Evolutionary conservation across 805 yeast genomes (phyloP), one percentile per base, ranked within the genome.

Genomic region (Candida coquimbonensis): DNA sequence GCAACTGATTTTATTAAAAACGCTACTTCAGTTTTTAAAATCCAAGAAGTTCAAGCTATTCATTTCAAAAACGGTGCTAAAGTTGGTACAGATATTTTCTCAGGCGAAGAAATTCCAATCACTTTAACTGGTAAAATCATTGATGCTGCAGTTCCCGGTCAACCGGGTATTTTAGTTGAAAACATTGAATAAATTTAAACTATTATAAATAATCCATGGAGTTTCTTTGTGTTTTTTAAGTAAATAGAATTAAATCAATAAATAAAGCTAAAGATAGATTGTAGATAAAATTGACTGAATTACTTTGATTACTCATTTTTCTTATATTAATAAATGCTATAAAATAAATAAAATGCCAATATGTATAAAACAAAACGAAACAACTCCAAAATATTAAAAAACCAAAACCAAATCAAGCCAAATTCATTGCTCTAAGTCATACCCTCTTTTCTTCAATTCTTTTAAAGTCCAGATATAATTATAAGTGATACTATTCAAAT

Each of bases 111-210:
- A 46, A 83, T 82, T 48, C 84, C 75, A 54, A 73, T 89, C 52
- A 74, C 81, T 34, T 53, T 60, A 45, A 69, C 75, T 44, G 77
- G 82, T 40, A 89, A 86, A 73, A 76, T 81, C 37, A 73, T 86
- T 49, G 96, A 87, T 53, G 74, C 74, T 50, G 90, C 98, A 26
- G 83, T 86, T 53, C 99, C 99, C 40, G 98, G 98, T 50, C 77
- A 78, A 55, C 98, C 99, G 35, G 97, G 96, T 59, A 80, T 91
- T 59, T 66, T 80, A 51, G 74, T 91, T 52, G 78, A 70, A 54
- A 90, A 90, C 66, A 60, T 83, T 40, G 46, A 49, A 26, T 47
- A 43, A 35, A 25, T 17, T 21, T 21, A 21, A 21, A 21, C 4
- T 21, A 21, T 21, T 21, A 17, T 13, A 36, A 7, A 21, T 37